Evolutionary conservation across 345 rosid genomes (phyloP), one percentile per base, ranked within the genome.

Genomic region (Dipteronia sinensis): DNA sequence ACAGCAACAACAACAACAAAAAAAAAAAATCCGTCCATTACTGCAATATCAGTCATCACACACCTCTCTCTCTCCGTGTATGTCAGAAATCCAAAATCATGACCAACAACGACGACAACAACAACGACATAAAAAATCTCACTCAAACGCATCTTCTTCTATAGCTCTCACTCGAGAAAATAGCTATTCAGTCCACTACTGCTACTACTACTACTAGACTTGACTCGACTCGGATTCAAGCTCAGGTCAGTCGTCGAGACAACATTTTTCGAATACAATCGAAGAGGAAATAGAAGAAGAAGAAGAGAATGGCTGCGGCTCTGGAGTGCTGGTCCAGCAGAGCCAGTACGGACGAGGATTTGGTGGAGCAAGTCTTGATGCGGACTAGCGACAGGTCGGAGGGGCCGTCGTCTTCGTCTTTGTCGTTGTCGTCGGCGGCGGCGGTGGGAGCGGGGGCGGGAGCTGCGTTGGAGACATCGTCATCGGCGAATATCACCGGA

Each of bases 261-360:
- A 0, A n/a, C 29, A 59, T 34, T 16, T 53, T 16, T 53, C n/a
- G 16, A 49, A 13, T 49, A 49, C 58, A 53, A 53, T 15, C 55
- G 55, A 13, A 49, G 55, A 2, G 12, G 10, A 12, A 10, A 12
- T 47, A 11, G 53, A 56, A 20, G 19, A 56, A 29, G 34, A 31
- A 31, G 23, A 2, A 10, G 20, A 34, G 72, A 77, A 92, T 95
- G 99, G 94, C 98, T 67, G 98, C 98, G n/a, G 97, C 99, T 3
- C 78, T 95, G 9, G 99, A 95, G 84, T 95, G 99, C 91, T 92
- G 98, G 98, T 92, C 98, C 3, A 89, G 97, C 80, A 85, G 98
- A 67, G 84, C 96, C 79, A 91, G 88, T 84, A 86, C 91, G 72
- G 97, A 91, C 80, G 98, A 95, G 82, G 99, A 95, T 83, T 74